Percentiles rank a stretch among this genome's conserved stretches.
These are phyloP conservation scores for Aspergillus aculeatinus DNA, from an alignment of 2,329 filamentous ascomycete species.

Conservation along the genomic window DNA sequence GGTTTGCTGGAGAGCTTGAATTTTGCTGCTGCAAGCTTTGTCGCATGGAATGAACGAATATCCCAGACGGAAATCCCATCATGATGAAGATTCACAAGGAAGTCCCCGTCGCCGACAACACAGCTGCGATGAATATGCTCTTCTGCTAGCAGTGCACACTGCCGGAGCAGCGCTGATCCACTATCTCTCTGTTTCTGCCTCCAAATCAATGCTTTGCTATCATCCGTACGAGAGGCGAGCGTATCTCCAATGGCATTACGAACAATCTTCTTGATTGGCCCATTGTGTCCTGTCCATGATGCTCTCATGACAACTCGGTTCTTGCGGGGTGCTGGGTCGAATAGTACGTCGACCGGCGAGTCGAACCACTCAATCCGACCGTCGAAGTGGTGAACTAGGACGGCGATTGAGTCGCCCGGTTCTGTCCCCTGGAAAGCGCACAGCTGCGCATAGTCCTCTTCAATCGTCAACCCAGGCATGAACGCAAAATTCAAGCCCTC, in stretches of 20 bases:
- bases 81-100: slow-evolving; percentile 76
- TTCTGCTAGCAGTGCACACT: slow-evolving; percentile 65
- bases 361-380: slow-evolving; percentile 81
- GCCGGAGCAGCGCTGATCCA: slow-evolving; percentile 60
- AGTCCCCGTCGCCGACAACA: slow-evolving; percentile 72
- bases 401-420: slow-evolving; percentile 62
- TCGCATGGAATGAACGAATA: slow-evolving; percentile 60
- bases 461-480: slow-evolving; percentile 26
- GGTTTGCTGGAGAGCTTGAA: slow-evolving; percentile 69
- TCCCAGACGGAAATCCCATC: slow-evolving; percentile 76
- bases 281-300: slow-evolving; percentile 81
- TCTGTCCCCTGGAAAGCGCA: slow-evolving; percentile 68
- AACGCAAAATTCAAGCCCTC: slow-evolving; percentile 55
- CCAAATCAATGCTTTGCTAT: slow-evolving; percentile 82
- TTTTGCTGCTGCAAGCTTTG: slow-evolving; percentile 56
- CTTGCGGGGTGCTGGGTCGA: slow-evolving; percentile 66
- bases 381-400: slow-evolving; percentile 82
- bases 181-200: slow-evolving; percentile 58
- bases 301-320: slow-evolving; percentile 62
- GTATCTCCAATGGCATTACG: slow-evolving; percentile 79
- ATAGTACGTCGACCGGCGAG: slow-evolving; percentile 72
- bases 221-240: slow-evolving; percentile 74
- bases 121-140: slow-evolving; percentile 79
- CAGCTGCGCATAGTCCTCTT: slow-evolving; percentile 65
- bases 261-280: slow-evolving; percentile 78